Conservation (phyloP, 208 protist genomes). For the Leishmania mexicana region DNA sequence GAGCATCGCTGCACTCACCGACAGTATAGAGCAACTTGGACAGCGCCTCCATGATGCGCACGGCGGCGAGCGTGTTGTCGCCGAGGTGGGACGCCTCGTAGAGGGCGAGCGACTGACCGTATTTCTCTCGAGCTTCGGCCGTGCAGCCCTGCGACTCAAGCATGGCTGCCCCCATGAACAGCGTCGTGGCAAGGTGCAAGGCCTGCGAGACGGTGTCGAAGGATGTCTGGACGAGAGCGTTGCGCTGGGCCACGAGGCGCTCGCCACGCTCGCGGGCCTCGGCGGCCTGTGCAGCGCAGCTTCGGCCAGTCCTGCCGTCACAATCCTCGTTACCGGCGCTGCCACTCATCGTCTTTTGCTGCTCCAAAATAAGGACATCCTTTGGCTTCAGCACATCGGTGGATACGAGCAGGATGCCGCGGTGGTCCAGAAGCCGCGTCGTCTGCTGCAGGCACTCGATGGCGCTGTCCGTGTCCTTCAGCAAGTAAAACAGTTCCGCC, state of each 20-base stretch:
- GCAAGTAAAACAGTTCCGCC: conserved; percentile 57
- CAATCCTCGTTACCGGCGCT: background rate
- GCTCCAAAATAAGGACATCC: conserved; percentile 38
- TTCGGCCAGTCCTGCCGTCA: background rate
- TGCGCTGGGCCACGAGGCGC: conserved; percentile 22
- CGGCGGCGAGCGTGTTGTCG: conserved; percentile 31
- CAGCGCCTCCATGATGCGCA: conserved; percentile 39
- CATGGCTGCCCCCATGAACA: conserved; percentile 36
- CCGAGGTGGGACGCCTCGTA: conserved; percentile 45
- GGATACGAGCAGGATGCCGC: conserved; percentile 53
- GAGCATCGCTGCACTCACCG: conserved; percentile 51
- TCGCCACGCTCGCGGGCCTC: conserved; percentile 1
- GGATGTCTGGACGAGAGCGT: conserved; percentile 25
- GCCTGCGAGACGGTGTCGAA: conserved; percentile 21
- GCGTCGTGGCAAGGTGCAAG: conserved; percentile 21
- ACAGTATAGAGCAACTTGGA: conserved; percentile 52
- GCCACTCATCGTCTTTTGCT: conserved; percentile 13
- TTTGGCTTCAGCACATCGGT: conserved; percentile 44
- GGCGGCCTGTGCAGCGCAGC: background rate
- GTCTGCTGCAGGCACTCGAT: conserved; percentile 42
- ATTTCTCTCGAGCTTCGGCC: conserved; percentile 42
- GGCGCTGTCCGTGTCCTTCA: conserved; percentile 33
- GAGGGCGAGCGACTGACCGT: conserved; percentile 48
- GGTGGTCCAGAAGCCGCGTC: conserved; percentile 49
- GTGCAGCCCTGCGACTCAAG: conserved; percentile 38